Base-by-base conservation (phyloP, 192 early-diverging fungal genomes). In the Rhizoclosmatium sp. region DNA sequence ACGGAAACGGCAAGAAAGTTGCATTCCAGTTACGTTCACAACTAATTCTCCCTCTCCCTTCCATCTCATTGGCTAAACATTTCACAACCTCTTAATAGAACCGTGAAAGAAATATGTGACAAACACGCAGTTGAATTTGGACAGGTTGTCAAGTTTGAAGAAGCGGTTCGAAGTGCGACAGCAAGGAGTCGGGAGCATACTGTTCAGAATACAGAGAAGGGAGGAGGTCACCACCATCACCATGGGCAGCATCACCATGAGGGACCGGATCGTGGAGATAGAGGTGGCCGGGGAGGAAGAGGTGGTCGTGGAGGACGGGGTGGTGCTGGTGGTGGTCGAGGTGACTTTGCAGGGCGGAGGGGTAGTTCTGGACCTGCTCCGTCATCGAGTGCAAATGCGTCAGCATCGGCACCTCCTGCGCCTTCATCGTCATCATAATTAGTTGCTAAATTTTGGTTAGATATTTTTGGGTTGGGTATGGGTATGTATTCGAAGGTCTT, bases 61-160 rank as follows among this genome's bases (percentile, higher is more conserved):
- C 67, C 16, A 23, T 21, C 2, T 47, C 67, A 5, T 14, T 49
- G 47, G 7, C 45, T 1, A 46, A 14, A 19, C 47, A 39, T 39
- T 56, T 16, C 51, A 5, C 45, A n/a, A 12, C 16, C 46, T 47
- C 2, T 48, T 48, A 46, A n/a, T 46, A 75, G 72, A 45, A 12
- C 9, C 39, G 39, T 75, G 12, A 42, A 62, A 46, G 72, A 59
- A 19, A 12, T 75, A 9, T 59, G 39, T 45, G 60, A 75, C 5
- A 59, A 62, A 40, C 45, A 75, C 45, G 7, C 16, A 16, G 19
- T 75, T 5, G 60, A 59, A 75, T 45, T 75, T 5, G 72, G 60
- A 14, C 66, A 68, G 0, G n/a, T 60, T 46, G 45, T 75, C 23
- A 60, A 60, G 23, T 75, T 75, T 62, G 72, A 75, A 4, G 72